These are phyloP conservation scores for Batrachochytrium dendrobatidis DNA, from an alignment of 371 early-diverging fungal genomes.

Conservation along the genomic window DNA sequence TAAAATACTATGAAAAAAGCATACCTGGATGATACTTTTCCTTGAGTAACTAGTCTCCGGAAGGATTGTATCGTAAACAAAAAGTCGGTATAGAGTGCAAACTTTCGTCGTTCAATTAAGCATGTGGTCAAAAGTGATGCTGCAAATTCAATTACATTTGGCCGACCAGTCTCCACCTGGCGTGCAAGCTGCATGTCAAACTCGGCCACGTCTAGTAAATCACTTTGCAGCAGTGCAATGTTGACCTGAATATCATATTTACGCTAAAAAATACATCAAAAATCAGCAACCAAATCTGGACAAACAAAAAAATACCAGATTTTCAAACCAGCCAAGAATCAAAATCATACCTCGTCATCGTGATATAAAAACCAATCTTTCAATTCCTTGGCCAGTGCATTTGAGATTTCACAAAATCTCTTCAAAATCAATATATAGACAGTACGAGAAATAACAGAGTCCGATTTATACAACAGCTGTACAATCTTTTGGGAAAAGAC, in stretches of 20 bases:
- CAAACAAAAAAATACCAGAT: slow-evolving; percentile 3
- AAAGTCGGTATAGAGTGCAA: background rate
- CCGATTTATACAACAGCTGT: slow-evolving; percentile 69
- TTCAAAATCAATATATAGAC: slow-evolving; percentile 75
- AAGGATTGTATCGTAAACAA: slow-evolving; percentile 1
- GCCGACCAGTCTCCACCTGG: slow-evolving; percentile 66
- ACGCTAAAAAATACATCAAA: slow-evolving; percentile 34
- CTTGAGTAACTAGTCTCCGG: slow-evolving; percentile 46
- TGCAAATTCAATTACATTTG: slow-evolving; percentile 70
- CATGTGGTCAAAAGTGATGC: slow-evolving; percentile 39
- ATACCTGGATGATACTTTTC: slow-evolving; percentile 57
- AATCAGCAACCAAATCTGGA: background rate
- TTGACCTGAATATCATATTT: slow-evolving; percentile 79
- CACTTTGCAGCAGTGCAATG: slow-evolving; percentile 68
- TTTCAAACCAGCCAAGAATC: background rate
- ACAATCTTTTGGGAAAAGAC: slow-evolving; percentile 83
- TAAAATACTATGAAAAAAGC: slow-evolving; percentile 16
- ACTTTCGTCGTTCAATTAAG: background rate
- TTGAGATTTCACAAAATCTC: slow-evolving; percentile 69
- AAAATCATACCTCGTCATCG: slow-evolving; percentile 64
- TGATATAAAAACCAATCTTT: slow-evolving; percentile 87
- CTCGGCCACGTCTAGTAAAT: slow-evolving; percentile 67
- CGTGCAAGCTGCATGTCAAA: slow-evolving; percentile 82
- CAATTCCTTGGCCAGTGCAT: slow-evolving; percentile 72
- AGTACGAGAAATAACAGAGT: slow-evolving; percentile 66